These are phyloP conservation scores for Mycena vulgaris DNA, from an alignment of 768 basidiomycete species.

Conservation along the genomic window DNA sequence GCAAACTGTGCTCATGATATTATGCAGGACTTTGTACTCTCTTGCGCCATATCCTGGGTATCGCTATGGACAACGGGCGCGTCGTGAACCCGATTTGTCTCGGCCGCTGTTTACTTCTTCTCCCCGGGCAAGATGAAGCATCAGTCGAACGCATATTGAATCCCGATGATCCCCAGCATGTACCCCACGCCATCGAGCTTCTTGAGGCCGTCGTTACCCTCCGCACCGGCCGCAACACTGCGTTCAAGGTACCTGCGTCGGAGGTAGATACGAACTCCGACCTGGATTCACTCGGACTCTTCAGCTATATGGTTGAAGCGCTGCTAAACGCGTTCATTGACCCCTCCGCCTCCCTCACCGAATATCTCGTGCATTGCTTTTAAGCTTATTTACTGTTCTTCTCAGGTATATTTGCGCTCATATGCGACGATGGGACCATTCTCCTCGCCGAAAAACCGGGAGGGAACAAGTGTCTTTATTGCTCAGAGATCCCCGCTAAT, in stretches of 20 bases:
- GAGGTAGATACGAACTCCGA: neutral
- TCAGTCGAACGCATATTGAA: conserved; percentile 31
- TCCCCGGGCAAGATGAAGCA: conserved; percentile 27
- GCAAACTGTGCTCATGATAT: neutral
- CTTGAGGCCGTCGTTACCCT: conserved; percentile 31
- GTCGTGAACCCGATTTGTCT: too few species aligned
- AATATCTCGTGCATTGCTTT: too few species aligned
- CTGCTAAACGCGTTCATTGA: conserved; percentile 46
- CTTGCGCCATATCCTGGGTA: conserved; percentile 5
- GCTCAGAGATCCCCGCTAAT: neutral
- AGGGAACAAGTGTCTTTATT: conserved; percentile 1
- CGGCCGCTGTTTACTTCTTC: conserved; percentile 38
- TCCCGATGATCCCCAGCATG: conserved; percentile 49
- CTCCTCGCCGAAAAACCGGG: neutral
- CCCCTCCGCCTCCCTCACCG: conserved; percentile 36
- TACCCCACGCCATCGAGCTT: conserved; percentile 48
- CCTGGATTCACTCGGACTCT: conserved; percentile 17
- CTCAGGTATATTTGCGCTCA: neutral
- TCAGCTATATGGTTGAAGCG: conserved; percentile 26
- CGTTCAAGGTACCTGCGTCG: neutral
- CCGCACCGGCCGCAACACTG: neutral
- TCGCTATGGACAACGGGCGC: neutral
- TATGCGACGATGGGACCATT: neutral
- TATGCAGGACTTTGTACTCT: conserved; percentile 30
- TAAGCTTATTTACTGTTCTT: too few species aligned